phyloP scores from a whole-genome alignment of 2,329 filamentous ascomycete genomes.

The Fusarium abutilonis region DNA sequence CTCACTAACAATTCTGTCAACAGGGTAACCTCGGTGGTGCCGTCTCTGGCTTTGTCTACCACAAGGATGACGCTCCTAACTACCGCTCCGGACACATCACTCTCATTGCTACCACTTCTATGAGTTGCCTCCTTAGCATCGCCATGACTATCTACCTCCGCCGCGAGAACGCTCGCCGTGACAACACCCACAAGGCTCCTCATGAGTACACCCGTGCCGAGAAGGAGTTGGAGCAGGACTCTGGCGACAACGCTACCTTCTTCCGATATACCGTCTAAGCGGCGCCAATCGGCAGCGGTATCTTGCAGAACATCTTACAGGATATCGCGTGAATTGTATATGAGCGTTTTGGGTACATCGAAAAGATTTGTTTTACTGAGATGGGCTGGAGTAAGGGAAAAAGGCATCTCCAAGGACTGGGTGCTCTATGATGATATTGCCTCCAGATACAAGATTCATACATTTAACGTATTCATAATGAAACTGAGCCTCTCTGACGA shows the following conservation, averaged over 20 bases:
- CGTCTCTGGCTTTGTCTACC: conserved; percentile 50
- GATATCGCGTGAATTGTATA: conserved; percentile 38
- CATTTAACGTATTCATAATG: conserved; percentile 24
- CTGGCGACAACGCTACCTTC: conserved; percentile 66
- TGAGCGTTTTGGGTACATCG: conserved; percentile 24
- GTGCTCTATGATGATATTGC: conserved; percentile 17
- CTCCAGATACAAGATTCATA: conserved; percentile 23
- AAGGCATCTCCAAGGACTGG: conserved; percentile 10
- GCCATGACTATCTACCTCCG: conserved; percentile 68
- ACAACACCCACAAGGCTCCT: conserved; percentile 58
- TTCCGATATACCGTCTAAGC: conserved; percentile 63
- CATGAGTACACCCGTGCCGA: conserved; percentile 64
- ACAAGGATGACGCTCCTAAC: conserved; percentile 58
- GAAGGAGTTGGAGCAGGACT: conserved; percentile 61
- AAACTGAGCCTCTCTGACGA: conserved; percentile 27
- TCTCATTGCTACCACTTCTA: conserved; percentile 64
- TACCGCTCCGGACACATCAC: conserved; percentile 69
- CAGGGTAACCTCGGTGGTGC: conserved; percentile 51
- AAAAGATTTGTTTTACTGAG: conserved; percentile 17
- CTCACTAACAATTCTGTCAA: conserved; percentile 30
- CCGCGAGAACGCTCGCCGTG: conserved; percentile 65
- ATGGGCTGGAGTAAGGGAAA: conserved; percentile 17
- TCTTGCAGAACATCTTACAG: conserved; percentile 42
- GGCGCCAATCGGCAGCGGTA: conserved; percentile 6
- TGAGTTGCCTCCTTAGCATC: conserved; percentile 60